Base-by-base conservation (phyloP, 1,284 basidiomycete genomes). In the Trametes polyzona region DNA sequence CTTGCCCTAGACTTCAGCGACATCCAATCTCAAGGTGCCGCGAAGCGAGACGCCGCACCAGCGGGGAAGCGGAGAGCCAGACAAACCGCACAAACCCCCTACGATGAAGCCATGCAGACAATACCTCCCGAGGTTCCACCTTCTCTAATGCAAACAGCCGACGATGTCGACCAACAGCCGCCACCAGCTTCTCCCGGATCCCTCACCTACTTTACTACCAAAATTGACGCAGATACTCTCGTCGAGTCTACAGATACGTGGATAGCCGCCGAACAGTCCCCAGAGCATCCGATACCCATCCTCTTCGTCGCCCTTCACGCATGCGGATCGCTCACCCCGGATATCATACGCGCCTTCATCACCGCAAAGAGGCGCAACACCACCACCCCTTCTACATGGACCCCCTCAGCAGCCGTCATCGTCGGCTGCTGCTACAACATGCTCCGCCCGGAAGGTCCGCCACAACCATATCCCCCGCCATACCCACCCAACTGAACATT, bases 291-390 rank as follows among this genome's bases (percentile, higher is more conserved):
- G 3, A 63, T 74, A 8, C 83, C 83, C 2, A 77, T 88, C 4
- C 69, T 87, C 29, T 73, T 90, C 47, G 80, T 89, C 27, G 88
- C 84, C 11, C 75, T 90, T 41, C 88, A 90, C 61, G 84, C 77
- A 6, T 80, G 76, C 55, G 81, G 81, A 4, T 79, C 80, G 3
- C 72, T 83, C 14, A 80, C 79, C 1, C 69, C 77, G 37, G 74
- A 80, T 56, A 74, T 82, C 8, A 53, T 81, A 35, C 76, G 78
- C 21, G 69, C 74, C 19, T 72, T 79, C 33, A 16, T 67, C 44
- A 71, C 49, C 56, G 67, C 43, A 44, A 55, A 56, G 60, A 40
- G 37, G 39, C 41, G 12, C 32, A 30, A 10, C 9, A 26, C 23
- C 17, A 3, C 41, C 3, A 21, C 23, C 41, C 30, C 39, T 32